Base-by-base conservation (phyloP, 2,329 filamentous ascomycete species). In the Aspergillus neotritici region DNA sequence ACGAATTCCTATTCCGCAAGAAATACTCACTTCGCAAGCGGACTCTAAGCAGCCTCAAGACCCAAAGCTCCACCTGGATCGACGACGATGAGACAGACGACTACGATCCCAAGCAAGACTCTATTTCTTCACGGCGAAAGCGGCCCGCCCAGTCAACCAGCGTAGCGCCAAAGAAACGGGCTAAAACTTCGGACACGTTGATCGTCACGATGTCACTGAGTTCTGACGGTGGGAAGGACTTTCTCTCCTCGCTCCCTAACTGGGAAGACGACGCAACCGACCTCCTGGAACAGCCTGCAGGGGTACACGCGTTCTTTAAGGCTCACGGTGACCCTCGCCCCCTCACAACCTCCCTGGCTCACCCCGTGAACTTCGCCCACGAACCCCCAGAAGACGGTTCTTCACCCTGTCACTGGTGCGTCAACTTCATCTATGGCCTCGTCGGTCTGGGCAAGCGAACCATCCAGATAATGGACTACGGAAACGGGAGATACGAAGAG, bases 351-450 rank as follows among this genome's bases (percentile, higher is more conserved):
- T 61, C 54, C 9, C 63, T 70, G 47, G 57, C 62, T 12, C 67
- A 71, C 37, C 69, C 69, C 0, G 61, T 73, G 14, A 37, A 42
- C 10, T 70, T 72, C 51, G 60, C 65, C 29, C 52, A 64, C 45
- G 49, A 57, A 4, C 49, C 56, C 10, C 28, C 51, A 5, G 17
- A 37, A 4, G 41, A 56, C 10, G 44, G 43, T 10, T 46, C 41
- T 1, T 35, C 48, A 2, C 52, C 59, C 1, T 74, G 71, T 48
- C 51, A 68, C 46, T 73, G 68, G 61, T 74, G 70, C 47, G 41
- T 50, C 3, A 54, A 68, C 11, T 61, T 66, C 10, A 40, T 54
- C 0, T 73, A 71, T 35, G 64, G 66, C 1, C 57, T 74, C 7
- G 42, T 67, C 1, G 71, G 72, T 1, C 54, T 66, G 3, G 65